phyloP scores from a whole-genome alignment of 805 yeast genomes.

The Monosporozyma unispora region DNA sequence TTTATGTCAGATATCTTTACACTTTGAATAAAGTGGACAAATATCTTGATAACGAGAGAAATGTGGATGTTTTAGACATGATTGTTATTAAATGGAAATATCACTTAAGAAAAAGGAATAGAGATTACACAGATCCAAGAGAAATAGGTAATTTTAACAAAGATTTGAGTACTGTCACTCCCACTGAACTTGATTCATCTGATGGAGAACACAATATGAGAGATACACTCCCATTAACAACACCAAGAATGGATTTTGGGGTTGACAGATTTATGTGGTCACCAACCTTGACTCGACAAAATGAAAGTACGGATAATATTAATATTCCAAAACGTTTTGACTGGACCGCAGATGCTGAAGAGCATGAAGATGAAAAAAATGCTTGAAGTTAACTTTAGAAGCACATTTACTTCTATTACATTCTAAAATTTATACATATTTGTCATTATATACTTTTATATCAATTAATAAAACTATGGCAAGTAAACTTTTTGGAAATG shows the following conservation, averaged over 20 bases:
- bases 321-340: neutral
- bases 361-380: neutral
- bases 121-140: neutral
- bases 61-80: slow-evolving; percentile 31
- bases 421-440: no score
- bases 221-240: slow-evolving; percentile 4
- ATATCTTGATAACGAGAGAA: slow-evolving; percentile 26
- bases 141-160: neutral
- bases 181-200: neutral
- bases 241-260: slow-evolving; percentile 23
- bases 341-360: neutral
- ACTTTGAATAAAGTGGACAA: slow-evolving; percentile 48
- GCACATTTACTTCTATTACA: neutral
- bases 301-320: neutral
- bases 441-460: no score
- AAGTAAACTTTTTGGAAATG: no score
- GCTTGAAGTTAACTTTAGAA: neutral
- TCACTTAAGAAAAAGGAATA: slow-evolving; percentile 7
- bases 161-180: neutral
- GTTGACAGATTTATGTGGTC: slow-evolving; percentile 26
- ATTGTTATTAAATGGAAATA: slow-evolving; percentile 31
- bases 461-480: no score
- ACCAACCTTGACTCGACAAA: slow-evolving; percentile 8
- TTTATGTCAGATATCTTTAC: slow-evolving; percentile 56
- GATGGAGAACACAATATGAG: neutral